phyloP scores from a whole-genome alignment of 208 protist genomes.

The Vickermania spadyakhi region DNA sequence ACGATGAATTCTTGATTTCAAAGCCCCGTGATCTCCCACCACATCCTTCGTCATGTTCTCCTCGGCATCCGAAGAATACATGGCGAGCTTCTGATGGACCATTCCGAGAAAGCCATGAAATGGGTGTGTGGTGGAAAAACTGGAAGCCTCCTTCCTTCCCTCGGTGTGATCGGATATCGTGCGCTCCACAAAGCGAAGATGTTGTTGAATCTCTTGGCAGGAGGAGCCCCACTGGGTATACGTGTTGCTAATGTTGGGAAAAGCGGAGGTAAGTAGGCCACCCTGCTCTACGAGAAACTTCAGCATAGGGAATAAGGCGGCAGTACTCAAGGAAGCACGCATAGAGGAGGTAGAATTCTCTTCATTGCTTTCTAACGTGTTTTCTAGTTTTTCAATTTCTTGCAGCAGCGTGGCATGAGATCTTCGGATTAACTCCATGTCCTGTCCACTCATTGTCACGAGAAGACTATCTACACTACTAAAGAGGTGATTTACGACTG shows the following conservation, averaged over 20 bases:
- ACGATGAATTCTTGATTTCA: conserved; percentile 29
- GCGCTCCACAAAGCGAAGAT: conserved; percentile 36
- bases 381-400: conserved; percentile 35
- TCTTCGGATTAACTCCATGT: conserved; percentile 36
- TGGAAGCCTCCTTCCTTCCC: neutral
- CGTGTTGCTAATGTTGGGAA: conserved; percentile 31
- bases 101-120: conserved; percentile 36
- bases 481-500: conserved; percentile 28
- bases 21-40: conserved; percentile 25
- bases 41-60: conserved; percentile 25
- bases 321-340: conserved; percentile 12
- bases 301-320: conserved; percentile 35
- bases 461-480: conserved; percentile 38
- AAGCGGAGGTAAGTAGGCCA: conserved; percentile 48
- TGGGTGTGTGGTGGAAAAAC: conserved; percentile 15
- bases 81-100: conserved; percentile 31
- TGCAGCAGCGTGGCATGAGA: conserved; percentile 42
- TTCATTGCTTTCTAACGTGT: conserved; percentile 13
- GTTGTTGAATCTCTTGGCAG: conserved; percentile 23
- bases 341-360: conserved; percentile 1
- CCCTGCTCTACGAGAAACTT: conserved; percentile 65
- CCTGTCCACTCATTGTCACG: no score
- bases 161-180: conserved; percentile 14
- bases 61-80: conserved; percentile 24
- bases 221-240: conserved; percentile 15